phyloP scores from a whole-genome alignment of 2,329 filamentous ascomycete species.

The Trichoderma sp. region DNA sequence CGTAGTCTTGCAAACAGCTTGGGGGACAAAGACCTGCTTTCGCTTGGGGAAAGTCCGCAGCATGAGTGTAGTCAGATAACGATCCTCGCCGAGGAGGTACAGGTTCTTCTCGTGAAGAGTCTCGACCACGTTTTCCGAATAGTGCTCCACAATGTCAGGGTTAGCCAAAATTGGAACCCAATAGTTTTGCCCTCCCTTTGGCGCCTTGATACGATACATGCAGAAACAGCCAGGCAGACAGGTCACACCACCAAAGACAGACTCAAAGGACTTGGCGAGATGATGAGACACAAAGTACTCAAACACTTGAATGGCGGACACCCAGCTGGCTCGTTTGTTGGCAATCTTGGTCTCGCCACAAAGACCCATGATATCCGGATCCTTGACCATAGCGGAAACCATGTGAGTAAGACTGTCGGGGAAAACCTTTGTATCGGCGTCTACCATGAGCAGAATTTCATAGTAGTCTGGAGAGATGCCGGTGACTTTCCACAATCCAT shows the following conservation, averaged over 20 bases:
- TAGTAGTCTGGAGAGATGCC: conserved; percentile 98
- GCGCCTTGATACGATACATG: conserved; percentile 99
- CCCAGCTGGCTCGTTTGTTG: conserved; percentile 94
- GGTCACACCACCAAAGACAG: conserved; percentile 97
- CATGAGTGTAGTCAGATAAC: conserved; percentile 96
- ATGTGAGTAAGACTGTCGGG: conserved; percentile 98
- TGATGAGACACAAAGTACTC: conserved; percentile 99
- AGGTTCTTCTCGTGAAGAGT: conserved; percentile 98
- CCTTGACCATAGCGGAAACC: conserved; percentile 98
- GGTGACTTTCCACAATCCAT: conserved; percentile 97
- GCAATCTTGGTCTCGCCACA: conserved; percentile 99
- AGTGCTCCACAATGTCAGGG: conserved; percentile 97
- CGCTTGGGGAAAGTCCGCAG: conserved; percentile 97
- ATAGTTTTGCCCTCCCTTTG: conserved; percentile 97
- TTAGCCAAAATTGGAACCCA: conserved; percentile 99
- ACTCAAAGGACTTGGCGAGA: conserved; percentile 94
- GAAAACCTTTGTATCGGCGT: conserved; percentile 99
- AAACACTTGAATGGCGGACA: conserved; percentile 97
- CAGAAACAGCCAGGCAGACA: conserved; percentile 98
- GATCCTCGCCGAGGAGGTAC: conserved; percentile 87
- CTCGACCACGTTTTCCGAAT: conserved; percentile 98
- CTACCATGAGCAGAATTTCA: conserved; percentile 97
- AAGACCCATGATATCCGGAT: conserved; percentile 98
- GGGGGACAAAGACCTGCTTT: conserved; percentile 97
- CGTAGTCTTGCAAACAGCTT: conserved; percentile 97